Base-by-base conservation (phyloP, 2,329 filamentous ascomycete genomes). In the Fusarium humuli region DNA sequence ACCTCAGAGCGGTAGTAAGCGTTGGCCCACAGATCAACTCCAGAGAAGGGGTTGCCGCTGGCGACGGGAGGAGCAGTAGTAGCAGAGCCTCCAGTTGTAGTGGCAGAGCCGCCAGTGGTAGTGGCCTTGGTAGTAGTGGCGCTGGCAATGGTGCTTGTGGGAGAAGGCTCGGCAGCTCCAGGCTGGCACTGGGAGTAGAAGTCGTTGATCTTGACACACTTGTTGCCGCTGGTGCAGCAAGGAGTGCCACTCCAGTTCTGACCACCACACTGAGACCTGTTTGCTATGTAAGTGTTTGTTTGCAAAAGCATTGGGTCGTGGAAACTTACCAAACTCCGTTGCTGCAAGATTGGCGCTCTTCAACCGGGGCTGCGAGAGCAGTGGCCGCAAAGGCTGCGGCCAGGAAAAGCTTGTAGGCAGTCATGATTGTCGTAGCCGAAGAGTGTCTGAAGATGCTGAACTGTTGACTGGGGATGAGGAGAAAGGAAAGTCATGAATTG, bases 1-100 rank as follows among this genome's bases (percentile, higher is more conserved):
- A 88, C 81, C 76, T 88, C 85, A 20, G 84, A 85, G n/a, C 83
- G 80, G 73, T 88, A 88, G 80, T 83, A 87, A 58, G 76, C 78
- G 78, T 88, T 88, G 74, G 85, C 83, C 81, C 84, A 87, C 72
- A 84, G 79, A 53, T 81, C 77, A 53, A 86, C 83, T 18, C 83
- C 84, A 13, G 75, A 65, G 76, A 86, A 88, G 16, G 85, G 85
- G 79, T 88, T 88, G n/a, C 88, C 88, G 16, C 75, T 77, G 37
- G 74, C 77, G 29, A 66, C 75, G 2, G 79, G 71, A 25, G 75
- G 67, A 20, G 72, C 67, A 12, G 72, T 73, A 8, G 75, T 75
- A 27, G 64, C 57, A 32, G 67, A 48, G 18, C 42, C 40, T 11
- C 29, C 50, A 13, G 60, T 67, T 2, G 58, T 44, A n/a, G 69